Conservation (phyloP, 805 yeast species). For the Danielozyma ontarioensis region DNA sequence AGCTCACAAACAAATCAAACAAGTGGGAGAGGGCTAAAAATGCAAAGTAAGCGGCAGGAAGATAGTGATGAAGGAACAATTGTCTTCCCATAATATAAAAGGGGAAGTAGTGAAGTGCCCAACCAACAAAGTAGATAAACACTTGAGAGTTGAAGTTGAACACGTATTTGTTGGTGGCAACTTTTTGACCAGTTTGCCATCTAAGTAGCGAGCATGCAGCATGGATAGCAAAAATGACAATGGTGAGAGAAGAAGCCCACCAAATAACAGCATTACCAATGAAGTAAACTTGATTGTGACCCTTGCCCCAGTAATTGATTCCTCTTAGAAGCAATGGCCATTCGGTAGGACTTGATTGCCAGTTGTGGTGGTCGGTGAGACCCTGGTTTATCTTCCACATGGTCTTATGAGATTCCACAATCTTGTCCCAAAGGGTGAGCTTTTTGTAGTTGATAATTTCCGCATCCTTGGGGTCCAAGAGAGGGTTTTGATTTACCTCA, state of each 20-base stretch:
- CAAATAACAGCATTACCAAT: conserved; percentile 77
- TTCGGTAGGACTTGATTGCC: conserved; percentile 64
- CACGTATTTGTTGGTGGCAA: conserved; percentile 48
- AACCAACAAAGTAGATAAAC: conserved; percentile 61
- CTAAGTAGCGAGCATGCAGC: conserved; percentile 43
- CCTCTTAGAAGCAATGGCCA: conserved; percentile 80
- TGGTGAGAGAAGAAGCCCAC: conserved; percentile 63
- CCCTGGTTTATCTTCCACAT: conserved; percentile 79
- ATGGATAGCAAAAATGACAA: conserved; percentile 47
- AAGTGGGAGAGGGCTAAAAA: conserved; percentile 70
- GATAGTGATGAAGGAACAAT: conserved; percentile 86
- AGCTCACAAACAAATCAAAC: conserved; percentile 45
- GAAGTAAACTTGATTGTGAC: conserved; percentile 59
- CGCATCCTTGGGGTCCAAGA: conserved; percentile 22
- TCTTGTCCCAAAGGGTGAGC: conserved; percentile 52
- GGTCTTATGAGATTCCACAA: conserved; percentile 59
- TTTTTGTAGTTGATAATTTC: conserved; percentile 42
- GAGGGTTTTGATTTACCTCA: conserved; percentile 60
- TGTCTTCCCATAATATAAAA: conserved; percentile 89
- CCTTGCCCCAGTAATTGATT: conserved; percentile 71
- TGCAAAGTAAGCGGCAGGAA: conserved; percentile 90
- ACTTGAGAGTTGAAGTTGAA: conserved; percentile 63
- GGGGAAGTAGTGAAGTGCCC: conserved; percentile 68
- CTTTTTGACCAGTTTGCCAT: conserved; percentile 53
- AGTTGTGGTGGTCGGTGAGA: conserved; percentile 62